Percentiles rank a stretch among this genome's conserved stretches.
phyloP scores from a whole-genome alignment of 257 asterid genomes.

The Fraxinus americana region DNA sequence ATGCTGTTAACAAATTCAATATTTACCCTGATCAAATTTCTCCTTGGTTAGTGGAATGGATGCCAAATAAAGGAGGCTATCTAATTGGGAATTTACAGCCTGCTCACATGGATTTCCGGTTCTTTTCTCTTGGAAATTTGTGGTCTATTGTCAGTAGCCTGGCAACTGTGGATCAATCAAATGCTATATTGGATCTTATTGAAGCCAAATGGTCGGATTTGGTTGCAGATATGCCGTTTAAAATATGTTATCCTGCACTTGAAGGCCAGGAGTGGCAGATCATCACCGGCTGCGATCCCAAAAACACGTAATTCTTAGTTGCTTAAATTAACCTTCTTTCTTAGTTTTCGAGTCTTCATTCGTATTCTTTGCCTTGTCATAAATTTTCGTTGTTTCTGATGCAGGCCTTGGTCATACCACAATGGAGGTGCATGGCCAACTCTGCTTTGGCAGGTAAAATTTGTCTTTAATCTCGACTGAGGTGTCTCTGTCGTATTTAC shows the following conservation, averaged over 20 bases:
- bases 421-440: slow-evolving; percentile 85
- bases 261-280: slow-evolving; percentile 81
- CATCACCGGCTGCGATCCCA: slow-evolving; percentile 75
- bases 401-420: slow-evolving; percentile 87
- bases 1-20: slow-evolving; percentile 75
- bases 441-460: slow-evolving; percentile 74
- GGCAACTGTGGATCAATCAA: slow-evolving; percentile 59
- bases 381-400: slow-evolving; percentile 19
- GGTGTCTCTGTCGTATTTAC: neutral
- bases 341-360: neutral
- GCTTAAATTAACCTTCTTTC: neutral
- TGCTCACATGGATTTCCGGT: slow-evolving; percentile 84
- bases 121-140: slow-evolving; percentile 71
- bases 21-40: slow-evolving; percentile 81
- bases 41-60: slow-evolving; percentile 78
- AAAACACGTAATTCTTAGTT: slow-evolving; percentile 59
- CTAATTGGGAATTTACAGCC: slow-evolving; percentile 76
- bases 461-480: slow-evolving; percentile 7
- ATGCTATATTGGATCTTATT: slow-evolving; percentile 67
- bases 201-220: slow-evolving; percentile 76
- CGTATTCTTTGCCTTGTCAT: neutral
- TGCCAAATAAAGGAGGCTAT: slow-evolving; percentile 75
- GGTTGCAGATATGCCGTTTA: slow-evolving; percentile 77
- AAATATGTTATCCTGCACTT: slow-evolving; percentile 80
- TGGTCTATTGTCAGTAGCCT: slow-evolving; percentile 71